A percentile compares a stretch with the other conserved stretches of the same genome.
Evolutionary conservation across 176 grass and related monocot species (phyloP).

Genomic region (Stipa capillata): DNA sequence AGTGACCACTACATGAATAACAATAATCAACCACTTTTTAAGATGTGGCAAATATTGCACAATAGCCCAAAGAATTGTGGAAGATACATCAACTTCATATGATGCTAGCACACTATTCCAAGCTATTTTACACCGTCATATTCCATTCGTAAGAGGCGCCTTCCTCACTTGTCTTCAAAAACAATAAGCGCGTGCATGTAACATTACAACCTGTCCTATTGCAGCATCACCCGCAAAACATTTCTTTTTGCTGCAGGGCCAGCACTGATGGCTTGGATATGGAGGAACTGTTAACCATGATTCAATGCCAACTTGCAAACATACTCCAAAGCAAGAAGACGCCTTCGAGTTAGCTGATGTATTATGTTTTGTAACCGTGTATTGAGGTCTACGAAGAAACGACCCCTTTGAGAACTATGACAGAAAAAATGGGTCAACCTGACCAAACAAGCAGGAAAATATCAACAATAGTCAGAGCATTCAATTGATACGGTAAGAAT

Average conservation of each 20-base stretch:
- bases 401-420: conserved; percentile 10
- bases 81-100: conserved; percentile 5
- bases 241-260: neutral
- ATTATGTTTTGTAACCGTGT: conserved; percentile 33
- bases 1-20: neutral
- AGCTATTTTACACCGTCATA: conserved; percentile 29
- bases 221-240: conserved; percentile 10
- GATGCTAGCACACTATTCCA: conserved; percentile 5
- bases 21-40: neutral
- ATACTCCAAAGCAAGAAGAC: neutral
- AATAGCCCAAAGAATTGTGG: neutral
- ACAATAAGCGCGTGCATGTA: no score
- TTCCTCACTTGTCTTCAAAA: neutral
- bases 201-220: neutral
- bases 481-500: neutral
- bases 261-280: neutral
- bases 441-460: conserved; percentile 9
- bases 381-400: conserved; percentile 22
- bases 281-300: conserved; percentile 14
- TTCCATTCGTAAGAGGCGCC: neutral
- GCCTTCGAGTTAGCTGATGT: conserved; percentile 28
- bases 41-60: neutral
- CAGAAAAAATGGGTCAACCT: conserved; percentile 43
- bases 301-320: neutral
- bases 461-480: conserved; percentile 6